Evolutionary conservation across 2,329 filamentous ascomycete species (phyloP).

Genomic region (Fusarium veterinarium): DNA sequence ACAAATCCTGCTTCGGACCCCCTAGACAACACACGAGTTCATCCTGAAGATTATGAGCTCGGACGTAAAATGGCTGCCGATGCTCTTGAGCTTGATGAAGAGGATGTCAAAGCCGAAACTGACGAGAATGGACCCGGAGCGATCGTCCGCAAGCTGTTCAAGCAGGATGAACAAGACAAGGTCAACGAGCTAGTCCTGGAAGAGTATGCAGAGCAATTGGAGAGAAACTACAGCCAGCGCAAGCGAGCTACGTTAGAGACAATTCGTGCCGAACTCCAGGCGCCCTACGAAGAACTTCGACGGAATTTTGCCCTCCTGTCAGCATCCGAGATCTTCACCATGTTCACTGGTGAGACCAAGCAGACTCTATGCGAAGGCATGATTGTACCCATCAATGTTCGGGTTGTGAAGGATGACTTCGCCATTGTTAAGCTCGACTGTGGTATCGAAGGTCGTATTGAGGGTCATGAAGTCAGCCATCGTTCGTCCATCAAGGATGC

Average conservation of each 20-base stretch:
- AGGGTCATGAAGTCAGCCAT: constrained; percentile 83
- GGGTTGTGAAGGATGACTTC: constrained; percentile 90
- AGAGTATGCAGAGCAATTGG: constrained; percentile 95
- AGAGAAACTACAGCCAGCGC: constrained; percentile 90
- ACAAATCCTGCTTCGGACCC: constrained; percentile 87
- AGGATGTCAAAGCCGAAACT: constrained; percentile 94
- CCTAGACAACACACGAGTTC: constrained; percentile 94
- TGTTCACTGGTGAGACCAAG: constrained; percentile 93
- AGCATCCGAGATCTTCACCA: constrained; percentile 89
- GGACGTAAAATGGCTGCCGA: constrained; percentile 98
- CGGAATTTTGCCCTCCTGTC: constrained; percentile 78
- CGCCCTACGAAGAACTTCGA: constrained; percentile 93
- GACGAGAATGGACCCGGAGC: constrained; percentile 91
- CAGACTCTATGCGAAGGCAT: constrained; percentile 88
- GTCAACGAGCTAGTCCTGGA: constrained; percentile 97
- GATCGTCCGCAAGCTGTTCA: constrained; percentile 94
- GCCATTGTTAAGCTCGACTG: constrained; percentile 94
- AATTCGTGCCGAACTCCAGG: constrained; percentile 91
- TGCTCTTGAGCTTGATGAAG: constrained; percentile 94
- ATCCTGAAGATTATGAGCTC: constrained; percentile 98
- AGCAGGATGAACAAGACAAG: constrained; percentile 91
- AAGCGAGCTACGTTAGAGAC: constrained; percentile 97
- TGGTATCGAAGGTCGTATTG: constrained; percentile 89
- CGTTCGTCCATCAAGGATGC: constrained; percentile 77
- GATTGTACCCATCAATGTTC: constrained; percentile 90